phyloP scores from a whole-genome alignment of 495 filamentous ascomycete species.

The Cryomyces minteri region DNA sequence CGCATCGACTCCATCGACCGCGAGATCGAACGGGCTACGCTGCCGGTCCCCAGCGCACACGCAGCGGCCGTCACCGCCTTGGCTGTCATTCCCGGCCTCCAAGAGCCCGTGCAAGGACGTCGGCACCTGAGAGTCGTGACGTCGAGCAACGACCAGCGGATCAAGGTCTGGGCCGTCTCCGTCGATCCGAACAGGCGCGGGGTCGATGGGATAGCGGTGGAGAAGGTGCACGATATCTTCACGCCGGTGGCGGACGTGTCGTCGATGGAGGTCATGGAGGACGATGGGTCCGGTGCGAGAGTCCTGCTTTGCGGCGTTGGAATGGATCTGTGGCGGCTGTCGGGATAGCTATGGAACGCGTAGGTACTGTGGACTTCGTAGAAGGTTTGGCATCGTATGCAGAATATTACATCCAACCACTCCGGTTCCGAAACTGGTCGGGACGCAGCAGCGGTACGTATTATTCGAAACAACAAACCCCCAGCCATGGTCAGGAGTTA shows the following conservation, averaged over 20 bases:
- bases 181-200: constrained; percentile 18
- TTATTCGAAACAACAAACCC: too few species aligned
- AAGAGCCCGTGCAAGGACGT: background rate
- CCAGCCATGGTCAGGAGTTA: too few species aligned
- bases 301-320: constrained; percentile 37
- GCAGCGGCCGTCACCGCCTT: constrained; percentile 61
- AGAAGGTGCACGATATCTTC: constrained; percentile 30
- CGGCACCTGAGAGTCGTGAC: background rate
- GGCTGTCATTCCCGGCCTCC: constrained; percentile 21
- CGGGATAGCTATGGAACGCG: background rate
- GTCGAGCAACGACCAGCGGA: constrained; percentile 16
- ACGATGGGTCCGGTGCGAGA: constrained; percentile 2
- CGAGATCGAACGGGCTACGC: constrained; percentile 13
- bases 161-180: constrained; percentile 50
- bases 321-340: constrained; percentile 27
- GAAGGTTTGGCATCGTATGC: too few species aligned
- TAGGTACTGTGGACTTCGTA: too few species aligned
- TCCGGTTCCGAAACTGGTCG: too few species aligned
- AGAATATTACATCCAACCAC: too few species aligned
- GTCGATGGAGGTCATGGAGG: constrained; percentile 22
- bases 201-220: constrained; percentile 22
- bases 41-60: constrained; percentile 55
- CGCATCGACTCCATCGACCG: constrained; percentile 1
- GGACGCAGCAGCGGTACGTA: too few species aligned
- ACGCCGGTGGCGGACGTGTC: constrained; percentile 50